These are phyloP conservation scores for Moricandia moricandioides DNA, from an alignment of 345 rosid genomes.

Conservation along the genomic window DNA sequence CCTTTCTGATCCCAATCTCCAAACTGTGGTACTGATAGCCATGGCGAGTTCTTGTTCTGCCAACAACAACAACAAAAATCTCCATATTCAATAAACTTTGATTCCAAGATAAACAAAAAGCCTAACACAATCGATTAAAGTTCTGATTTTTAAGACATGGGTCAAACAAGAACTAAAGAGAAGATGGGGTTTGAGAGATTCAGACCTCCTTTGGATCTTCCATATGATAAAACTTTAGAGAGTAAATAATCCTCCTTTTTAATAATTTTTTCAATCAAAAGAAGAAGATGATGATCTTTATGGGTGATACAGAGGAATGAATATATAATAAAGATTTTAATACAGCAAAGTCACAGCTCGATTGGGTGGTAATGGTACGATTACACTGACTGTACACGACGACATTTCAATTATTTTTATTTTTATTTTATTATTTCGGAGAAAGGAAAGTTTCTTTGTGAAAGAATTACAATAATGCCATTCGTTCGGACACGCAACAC, in stretches of 20 bases:
- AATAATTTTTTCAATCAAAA: not conserved
- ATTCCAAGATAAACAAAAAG: not conserved
- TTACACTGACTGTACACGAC: not conserved
- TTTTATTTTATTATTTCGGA: too few relatives aligned
- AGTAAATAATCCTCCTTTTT: not conserved
- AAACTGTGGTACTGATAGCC: conserved; percentile 95
- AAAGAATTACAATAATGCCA: not conserved
- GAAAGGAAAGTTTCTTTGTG: not conserved
- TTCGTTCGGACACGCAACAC: not conserved
- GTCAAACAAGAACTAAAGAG: not conserved
- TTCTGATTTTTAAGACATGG: not conserved
- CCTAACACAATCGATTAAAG: not conserved
- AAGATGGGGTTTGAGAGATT: not conserved
- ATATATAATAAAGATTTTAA: not conserved
- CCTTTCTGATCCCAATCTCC: conserved; percentile 99
- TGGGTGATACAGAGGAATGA: not conserved
- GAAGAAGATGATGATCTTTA: not conserved
- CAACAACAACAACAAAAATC: not conserved
- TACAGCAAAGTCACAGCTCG: not conserved
- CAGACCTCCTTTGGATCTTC: not conserved
- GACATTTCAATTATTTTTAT: not conserved
- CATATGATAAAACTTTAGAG: not conserved
- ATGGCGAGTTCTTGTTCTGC: conserved; percentile 62
- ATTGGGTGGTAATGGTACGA: not conserved
- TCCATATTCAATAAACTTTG: not conserved